Conservation (phyloP, 495 filamentous ascomycete genomes). For the Penicillium desertorum region DNA sequence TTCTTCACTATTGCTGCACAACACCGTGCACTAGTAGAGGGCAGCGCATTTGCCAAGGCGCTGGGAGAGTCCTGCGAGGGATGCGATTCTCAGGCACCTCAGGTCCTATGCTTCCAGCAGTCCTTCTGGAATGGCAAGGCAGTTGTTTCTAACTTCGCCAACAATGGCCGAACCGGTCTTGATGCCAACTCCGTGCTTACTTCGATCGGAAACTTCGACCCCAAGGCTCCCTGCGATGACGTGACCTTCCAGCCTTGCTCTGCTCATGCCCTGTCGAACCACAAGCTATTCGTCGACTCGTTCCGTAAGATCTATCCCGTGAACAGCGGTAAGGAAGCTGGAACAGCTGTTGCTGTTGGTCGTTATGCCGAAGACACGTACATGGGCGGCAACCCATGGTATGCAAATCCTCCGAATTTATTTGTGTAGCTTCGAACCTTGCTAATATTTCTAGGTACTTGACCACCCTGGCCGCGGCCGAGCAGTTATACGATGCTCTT, state of each 20-base stretch:
- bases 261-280: conserved; percentile 46
- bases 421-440: background rate
- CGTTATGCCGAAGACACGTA: conserved; percentile 70
- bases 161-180: conserved; percentile 43
- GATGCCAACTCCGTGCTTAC: conserved; percentile 51
- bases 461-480: conserved; percentile 39
- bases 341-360: conserved; percentile 61
- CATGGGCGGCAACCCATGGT: conserved; percentile 62
- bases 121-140: conserved; percentile 47
- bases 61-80: conserved; percentile 43
- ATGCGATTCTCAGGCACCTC: conserved; percentile 49
- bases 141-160: conserved; percentile 44
- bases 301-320: conserved; percentile 51
- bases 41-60: conserved; percentile 53
- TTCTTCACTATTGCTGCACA: conserved; percentile 63
- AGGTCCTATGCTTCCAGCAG: conserved; percentile 52
- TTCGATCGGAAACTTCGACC: conserved; percentile 48
- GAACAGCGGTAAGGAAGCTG: conserved; percentile 40
- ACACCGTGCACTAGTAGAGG: conserved; percentile 60
- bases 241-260: conserved; percentile 53
- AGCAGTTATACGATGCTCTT: conserved; percentile 43
- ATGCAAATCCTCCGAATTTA: conserved; percentile 8
- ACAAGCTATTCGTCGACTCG: conserved; percentile 50
- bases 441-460: conserved; percentile 30
- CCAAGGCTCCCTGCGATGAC: conserved; percentile 48